A percentile compares a stretch with the other conserved stretches of the same genome.
These are phyloP conservation scores for Botrytis porri DNA, from an alignment of 2,329 filamentous ascomycete species.

Conservation along the genomic window DNA sequence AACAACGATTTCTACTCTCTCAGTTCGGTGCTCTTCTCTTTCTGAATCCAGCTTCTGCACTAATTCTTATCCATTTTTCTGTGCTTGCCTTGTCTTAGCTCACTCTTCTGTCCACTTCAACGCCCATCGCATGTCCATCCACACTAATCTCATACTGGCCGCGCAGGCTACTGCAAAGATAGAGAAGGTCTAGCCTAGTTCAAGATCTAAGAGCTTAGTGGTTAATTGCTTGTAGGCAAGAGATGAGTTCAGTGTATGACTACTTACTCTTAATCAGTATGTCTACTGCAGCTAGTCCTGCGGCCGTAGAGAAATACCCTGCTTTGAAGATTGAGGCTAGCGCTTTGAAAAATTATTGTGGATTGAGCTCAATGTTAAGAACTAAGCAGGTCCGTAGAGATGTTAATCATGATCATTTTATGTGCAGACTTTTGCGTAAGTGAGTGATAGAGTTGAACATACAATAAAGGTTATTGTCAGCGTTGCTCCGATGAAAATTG, in stretches of 20 bases:
- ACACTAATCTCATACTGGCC: background rate
- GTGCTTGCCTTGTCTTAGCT: background rate
- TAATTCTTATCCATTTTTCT: background rate
- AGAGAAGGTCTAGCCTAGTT: background rate
- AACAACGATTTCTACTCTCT: background rate
- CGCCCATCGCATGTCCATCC: background rate
- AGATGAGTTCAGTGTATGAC: background rate
- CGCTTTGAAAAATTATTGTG: constrained; percentile 11
- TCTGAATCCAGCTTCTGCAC: background rate
- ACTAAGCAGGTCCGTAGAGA: background rate
- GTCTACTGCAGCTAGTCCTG: constrained; percentile 14
- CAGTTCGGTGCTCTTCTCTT: background rate
- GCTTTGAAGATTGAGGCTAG: constrained; percentile 19
- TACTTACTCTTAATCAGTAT: background rate
- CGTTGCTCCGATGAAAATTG: background rate
- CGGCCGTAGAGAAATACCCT: constrained; percentile 15
- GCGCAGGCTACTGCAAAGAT: background rate
- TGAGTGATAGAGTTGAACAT: background rate
- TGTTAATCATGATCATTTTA: background rate
- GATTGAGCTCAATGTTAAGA: constrained; percentile 17
- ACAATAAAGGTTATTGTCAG: background rate
- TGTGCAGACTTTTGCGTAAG: background rate
- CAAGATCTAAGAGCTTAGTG: background rate
- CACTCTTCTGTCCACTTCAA: background rate
- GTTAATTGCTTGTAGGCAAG: no score